Evolutionary conservation across 2,329 filamentous ascomycete species (phyloP), one percentile per base, ranked within the genome.

Genomic region (Lachnum nothofagi): DNA sequence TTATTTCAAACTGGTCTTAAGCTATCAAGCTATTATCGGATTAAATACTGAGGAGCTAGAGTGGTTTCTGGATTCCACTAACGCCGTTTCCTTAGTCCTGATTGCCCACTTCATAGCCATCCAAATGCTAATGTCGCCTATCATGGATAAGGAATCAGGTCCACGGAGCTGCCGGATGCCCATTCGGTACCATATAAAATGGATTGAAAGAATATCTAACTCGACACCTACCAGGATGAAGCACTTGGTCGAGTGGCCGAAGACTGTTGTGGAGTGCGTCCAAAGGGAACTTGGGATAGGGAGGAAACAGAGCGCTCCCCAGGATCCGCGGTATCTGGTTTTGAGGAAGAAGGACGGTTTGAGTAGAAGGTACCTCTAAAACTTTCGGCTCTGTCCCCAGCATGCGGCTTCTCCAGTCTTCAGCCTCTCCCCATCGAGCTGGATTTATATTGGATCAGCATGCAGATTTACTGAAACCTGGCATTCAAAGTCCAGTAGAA

Each of bases 31-130:
- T 3, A 68, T 72, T 29, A 69, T 69, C 22, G 52, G 61, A 5
- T 66, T 73, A 61, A 64, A 64, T 2, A 65, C 70, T 40, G 63
- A 65, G 2, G 59, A 68, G 16, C 75, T 76, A 50, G 64, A 67
- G 35, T 60, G 63, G 1, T 73, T 76, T 57, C 65, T 74, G 49
- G 63, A 70, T 35, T 63, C 69, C 0, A 58, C 60, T 33, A 75
- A 76, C 44, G 58, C 58, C 38, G 53, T 70, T 3, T 65, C 70
- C 1, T 70, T 70, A 23, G 67, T 75, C 3, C 59, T 76, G 4
- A 64, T 75, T 4, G 64, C 69, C 5, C 72, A 75, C 54, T 75
- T 73, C 55, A 66, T 76, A n/a, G 67, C 70, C 1, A 56, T 74
- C 0, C 70, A 75, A 44, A 62, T 71, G 1, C 60, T 75, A 5